Evolutionary conservation across 768 basidiomycete genomes (phyloP), one percentile per base, ranked within the genome.

Genomic region (Gloeophyllum trabeum): DNA sequence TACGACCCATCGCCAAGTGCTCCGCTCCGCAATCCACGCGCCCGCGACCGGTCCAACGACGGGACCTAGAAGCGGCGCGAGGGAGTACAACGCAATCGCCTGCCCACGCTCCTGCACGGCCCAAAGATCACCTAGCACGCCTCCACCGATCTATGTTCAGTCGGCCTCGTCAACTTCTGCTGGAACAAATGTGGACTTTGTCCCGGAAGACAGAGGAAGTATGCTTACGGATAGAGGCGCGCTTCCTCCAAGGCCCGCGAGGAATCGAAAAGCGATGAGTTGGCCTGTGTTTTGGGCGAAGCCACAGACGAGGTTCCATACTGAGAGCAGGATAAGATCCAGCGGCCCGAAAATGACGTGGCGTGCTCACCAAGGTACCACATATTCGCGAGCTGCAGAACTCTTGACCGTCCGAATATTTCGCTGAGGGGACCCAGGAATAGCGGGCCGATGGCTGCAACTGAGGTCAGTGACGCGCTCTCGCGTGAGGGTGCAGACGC

Each of bases 1-100:
- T 55, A 73, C 75, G 23, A 82, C 79, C 81, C 80, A 84, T 55
- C 78, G 63, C 82, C 82, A 85, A 0, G 76, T 77, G 0, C 78
- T 70, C 26, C 60, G 62, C 32, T 82, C 63, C 0, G 75, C 73
- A 21, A 86, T 71, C 64, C 76, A 81, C 19, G 74, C 75, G 4
- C 78, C 80, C 19, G 73, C 71, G 3, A 77, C 59, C 1, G 80
- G 80, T 1, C 78, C 81, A 12, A 79, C 45, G 0, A 76, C 78
- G 0, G 81, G 77, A 16, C 81, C 81, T 4, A 84, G 57, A 6
- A 84, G 45, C 0, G 81, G 80, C 1, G 79, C 78, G 4, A 83
- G 56, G 0, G 79, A 75, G 49, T 78, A 84, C 0, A 82, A 61
- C 0, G 79, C 71, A 16, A 78, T 67, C 0, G 81, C 80, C 51